phyloP scores from a whole-genome alignment of 2,329 filamentous ascomycete genomes.

The Fusarium agapanthi region DNA sequence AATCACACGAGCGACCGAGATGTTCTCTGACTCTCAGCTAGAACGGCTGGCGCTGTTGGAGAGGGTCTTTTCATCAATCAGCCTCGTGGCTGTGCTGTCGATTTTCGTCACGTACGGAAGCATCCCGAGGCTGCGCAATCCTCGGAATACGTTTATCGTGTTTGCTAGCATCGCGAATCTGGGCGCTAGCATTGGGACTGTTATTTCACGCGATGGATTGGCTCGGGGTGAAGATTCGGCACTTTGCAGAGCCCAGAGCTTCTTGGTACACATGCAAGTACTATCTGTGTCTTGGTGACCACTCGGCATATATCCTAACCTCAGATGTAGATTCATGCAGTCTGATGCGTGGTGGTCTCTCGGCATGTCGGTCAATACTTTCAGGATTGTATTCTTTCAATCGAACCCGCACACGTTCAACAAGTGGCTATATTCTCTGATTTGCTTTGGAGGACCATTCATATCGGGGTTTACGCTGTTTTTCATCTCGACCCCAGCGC shows the following conservation, averaged over 20 bases:
- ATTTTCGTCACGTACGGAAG: not conserved
- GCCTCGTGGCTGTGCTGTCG: not conserved
- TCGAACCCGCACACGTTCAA: not conserved
- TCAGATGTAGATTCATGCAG: not conserved
- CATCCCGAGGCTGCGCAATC: not conserved
- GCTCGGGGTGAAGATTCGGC: not conserved
- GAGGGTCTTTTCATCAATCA: not conserved
- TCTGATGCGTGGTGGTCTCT: constrained; percentile 1
- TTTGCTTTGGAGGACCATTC: not conserved
- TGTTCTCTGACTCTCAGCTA: not conserved
- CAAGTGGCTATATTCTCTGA: not conserved
- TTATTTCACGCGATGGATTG: not conserved
- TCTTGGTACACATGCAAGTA: not conserved
- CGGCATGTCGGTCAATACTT: not conserved
- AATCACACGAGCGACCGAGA: not conserved
- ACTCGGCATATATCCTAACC: not conserved
- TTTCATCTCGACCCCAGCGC: not conserved
- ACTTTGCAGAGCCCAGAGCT: not conserved
- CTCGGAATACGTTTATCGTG: not conserved
- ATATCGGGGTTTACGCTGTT: not conserved
- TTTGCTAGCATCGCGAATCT: not conserved
- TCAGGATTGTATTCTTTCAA: not conserved
- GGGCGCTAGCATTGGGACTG: not conserved
- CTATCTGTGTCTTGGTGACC: no score
- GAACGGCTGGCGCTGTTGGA: not conserved